Evolutionary conservation across 129 eudicot genomes (phyloP), one percentile per base, ranked within the genome.

Genomic region (Tagetes patula): DNA sequence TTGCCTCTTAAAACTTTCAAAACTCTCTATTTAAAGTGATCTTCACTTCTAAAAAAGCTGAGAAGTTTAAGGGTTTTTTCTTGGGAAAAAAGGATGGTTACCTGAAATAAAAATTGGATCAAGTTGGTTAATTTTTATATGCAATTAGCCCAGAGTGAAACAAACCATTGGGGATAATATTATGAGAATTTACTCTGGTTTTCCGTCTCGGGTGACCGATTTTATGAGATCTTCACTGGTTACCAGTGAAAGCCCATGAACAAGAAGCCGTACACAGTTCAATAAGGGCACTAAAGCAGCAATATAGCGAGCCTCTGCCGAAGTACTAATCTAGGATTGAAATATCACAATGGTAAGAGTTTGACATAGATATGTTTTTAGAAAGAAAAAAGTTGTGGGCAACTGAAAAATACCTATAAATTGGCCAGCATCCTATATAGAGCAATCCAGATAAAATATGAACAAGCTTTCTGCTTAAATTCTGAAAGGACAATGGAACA

Each of bases 371-470:
- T 3, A 36, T 45, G 32, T 47, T 58, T 60, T 8, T 47, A 31
- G 27, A 50, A 70, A 62, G 1, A 69, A 12, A 37, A 36, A 20
- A 20, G 27, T 20, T 62, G 47, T 14, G 52, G 52, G 54, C 13
- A 61, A 2, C 3, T 13, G 58, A 52, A 6, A 53, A 63, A 39
- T 80, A 94, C 99, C 99, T 94, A 82, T 86, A 94, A 36, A 94
- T 86, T 37, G 99, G 97, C 99, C 99, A 94, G 69, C 88, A 83
- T 38, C 89, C 97, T 85, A 94, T 80, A 67, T 90, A 94, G 45
- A 94, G 96, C 82, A 94, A 80, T 32, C 99, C 99, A 11, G 99
- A 94, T 65, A 94, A 75, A 74, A 94, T 94, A 74, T 94, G 99
- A 64, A 94, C 99, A 80, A 94, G 84, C 77, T 94, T 94, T 80